These are phyloP conservation scores for Exidia glandulosa DNA, from an alignment of 768 basidiomycete genomes.

Conservation along the genomic window DNA sequence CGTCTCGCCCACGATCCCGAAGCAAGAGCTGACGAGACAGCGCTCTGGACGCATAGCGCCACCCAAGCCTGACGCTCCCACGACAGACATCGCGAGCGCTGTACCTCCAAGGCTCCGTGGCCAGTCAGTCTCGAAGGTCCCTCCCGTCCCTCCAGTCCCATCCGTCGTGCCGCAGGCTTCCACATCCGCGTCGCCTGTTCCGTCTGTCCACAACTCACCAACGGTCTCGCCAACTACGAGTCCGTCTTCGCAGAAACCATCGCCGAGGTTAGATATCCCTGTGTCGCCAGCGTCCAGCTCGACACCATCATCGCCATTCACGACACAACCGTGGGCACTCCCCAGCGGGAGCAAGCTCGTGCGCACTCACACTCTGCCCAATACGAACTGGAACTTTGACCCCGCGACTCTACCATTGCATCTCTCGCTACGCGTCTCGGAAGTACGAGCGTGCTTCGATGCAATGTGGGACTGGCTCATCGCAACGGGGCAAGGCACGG, in stretches of 20 bases:
- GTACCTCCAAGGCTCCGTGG: background rate
- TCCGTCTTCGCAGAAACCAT: background rate
- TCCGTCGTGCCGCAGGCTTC: background rate
- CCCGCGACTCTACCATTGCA: constrained; percentile 49
- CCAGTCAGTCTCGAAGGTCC: background rate
- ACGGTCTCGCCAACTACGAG: background rate
- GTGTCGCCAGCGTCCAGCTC: background rate
- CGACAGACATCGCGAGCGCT: background rate
- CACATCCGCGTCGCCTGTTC: background rate
- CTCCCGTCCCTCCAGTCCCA: too few relatives aligned
- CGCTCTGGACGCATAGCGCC: constrained; percentile 3
- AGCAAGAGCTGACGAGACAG: constrained; percentile 22
- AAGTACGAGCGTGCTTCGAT: constrained; percentile 61
- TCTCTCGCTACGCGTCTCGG: constrained; percentile 46
- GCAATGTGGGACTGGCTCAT: constrained; percentile 72
- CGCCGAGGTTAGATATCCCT: background rate
- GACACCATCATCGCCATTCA: background rate
- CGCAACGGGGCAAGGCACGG: constrained; percentile 22
- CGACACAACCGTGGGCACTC: background rate
- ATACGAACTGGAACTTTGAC: constrained; percentile 43
- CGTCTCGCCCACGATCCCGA: constrained; percentile 11
- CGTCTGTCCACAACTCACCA: background rate
- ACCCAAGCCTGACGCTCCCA: background rate
- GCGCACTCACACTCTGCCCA: constrained; percentile 24
- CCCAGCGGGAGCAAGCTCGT: background rate